Percentiles rank a stretch among this genome's conserved stretches.
phyloP scores from a whole-genome alignment of 148 eudicot genomes.

The Vaccinium darrowii region DNA sequence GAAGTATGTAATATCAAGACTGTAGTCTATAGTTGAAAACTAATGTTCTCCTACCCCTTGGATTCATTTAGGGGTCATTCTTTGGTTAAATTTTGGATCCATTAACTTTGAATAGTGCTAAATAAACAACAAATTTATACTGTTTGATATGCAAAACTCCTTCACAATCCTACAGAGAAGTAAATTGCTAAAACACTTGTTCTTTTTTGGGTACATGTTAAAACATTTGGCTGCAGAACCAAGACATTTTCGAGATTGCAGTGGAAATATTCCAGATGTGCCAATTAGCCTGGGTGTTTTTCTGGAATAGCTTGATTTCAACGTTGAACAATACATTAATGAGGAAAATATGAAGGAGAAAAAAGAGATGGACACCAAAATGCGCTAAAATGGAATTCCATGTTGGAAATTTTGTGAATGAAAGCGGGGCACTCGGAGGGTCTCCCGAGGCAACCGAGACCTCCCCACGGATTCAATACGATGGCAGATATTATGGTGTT shows the following conservation, averaged over 20 bases:
- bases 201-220: too few relatives aligned
- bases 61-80: neutral
- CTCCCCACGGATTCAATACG: too few relatives aligned
- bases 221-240: neutral
- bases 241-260: neutral
- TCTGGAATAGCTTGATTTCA: neutral
- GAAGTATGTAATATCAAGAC: too few relatives aligned
- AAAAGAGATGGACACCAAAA: neutral
- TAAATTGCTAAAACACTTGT: too few relatives aligned
- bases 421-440: too few relatives aligned
- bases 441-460: too few relatives aligned
- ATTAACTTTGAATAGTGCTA: neutral
- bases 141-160: neutral
- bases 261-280: neutral
- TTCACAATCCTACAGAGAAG: neutral
- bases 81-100: neutral
- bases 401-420: too few relatives aligned
- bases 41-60: too few relatives aligned
- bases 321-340: neutral
- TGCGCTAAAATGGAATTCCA: neutral
- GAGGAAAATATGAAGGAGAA: neutral
- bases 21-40: too few relatives aligned
- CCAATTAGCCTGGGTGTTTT: too few relatives aligned
- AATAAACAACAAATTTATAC: neutral
- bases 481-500: too few relatives aligned